A percentile compares a stretch with the other conserved stretches of the same genome.
Evolutionary conservation across 1,139 yeast genomes (phyloP).

Genomic region (Tardiomyces digboiensis): DNA sequence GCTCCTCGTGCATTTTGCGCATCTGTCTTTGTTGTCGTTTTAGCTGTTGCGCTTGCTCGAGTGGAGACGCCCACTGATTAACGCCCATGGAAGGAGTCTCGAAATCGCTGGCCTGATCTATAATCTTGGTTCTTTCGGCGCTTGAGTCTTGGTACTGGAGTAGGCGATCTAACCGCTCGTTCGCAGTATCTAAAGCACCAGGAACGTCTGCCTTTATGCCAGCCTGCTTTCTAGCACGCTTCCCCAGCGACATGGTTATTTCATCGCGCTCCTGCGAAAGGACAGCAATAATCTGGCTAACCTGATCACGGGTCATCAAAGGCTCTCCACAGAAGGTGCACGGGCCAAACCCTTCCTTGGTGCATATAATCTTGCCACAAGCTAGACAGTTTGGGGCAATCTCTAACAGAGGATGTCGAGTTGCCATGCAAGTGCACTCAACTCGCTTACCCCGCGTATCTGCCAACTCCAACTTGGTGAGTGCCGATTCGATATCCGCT

Average conservation of each 20-base stretch:
- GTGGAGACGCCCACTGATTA: constrained; percentile 78
- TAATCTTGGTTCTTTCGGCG: constrained; percentile 82
- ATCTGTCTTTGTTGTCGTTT: constrained; percentile 74
- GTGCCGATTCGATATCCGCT: constrained; percentile 26
- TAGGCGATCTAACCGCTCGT: constrained; percentile 59
- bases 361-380: constrained; percentile 92
- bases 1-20: constrained; percentile 50
- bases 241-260: constrained; percentile 22
- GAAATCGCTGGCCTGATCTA: constrained; percentile 90
- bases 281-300: constrained; percentile 40
- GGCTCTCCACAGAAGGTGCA: constrained; percentile 77
- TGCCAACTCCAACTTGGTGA: constrained; percentile 21
- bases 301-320: constrained; percentile 51
- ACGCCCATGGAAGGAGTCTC: constrained; percentile 43
- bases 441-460: constrained; percentile 19
- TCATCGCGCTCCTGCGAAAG: constrained; percentile 23
- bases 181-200: constrained; percentile 47
- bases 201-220: constrained; percentile 14
- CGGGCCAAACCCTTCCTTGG: constrained; percentile 78
- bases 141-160: constrained; percentile 78
- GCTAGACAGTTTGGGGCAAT: constrained; percentile 88
- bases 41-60: constrained; percentile 74
- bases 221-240: constrained; percentile 24
- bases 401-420: constrained; percentile 79
- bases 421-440: constrained; percentile 58